Conservation (phyloP, 306 rosid genomes). For the cucumber (Cucumis sativus) region DNA sequence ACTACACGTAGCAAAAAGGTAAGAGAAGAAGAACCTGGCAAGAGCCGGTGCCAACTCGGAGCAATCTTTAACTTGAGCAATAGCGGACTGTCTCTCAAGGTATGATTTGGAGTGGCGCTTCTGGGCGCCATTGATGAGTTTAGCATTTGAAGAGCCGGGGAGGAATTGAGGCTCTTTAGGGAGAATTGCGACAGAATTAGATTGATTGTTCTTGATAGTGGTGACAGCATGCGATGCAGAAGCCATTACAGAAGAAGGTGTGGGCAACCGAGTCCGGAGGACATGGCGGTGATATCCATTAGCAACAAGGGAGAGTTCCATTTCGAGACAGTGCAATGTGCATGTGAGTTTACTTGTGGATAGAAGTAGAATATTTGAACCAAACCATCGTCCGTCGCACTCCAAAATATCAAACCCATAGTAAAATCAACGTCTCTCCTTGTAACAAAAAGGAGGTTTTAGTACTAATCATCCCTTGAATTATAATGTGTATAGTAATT, state of each 20-base stretch:
- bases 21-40: slow-evolving; percentile 30
- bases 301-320: slow-evolving; percentile 4
- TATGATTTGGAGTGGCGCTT: slow-evolving; percentile 26
- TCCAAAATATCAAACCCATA: neutral
- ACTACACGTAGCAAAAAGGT: neutral
- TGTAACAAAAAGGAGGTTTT: no score
- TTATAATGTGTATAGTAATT: no score
- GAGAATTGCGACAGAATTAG: slow-evolving; percentile 6
- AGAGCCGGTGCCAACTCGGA: slow-evolving; percentile 45
- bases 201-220: slow-evolving; percentile 11
- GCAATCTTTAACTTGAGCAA: slow-evolving; percentile 37
- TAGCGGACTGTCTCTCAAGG: slow-evolving; percentile 34
- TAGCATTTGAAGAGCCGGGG: neutral
- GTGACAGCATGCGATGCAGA: neutral
- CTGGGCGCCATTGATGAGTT: slow-evolving; percentile 6
- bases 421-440: no score
- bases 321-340: neutral
- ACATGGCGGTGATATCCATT: neutral
- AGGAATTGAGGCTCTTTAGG: neutral
- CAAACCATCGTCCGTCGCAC: neutral
- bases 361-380: neutral
- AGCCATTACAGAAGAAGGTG: neutral
- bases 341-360: neutral
- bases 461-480: no score
- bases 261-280: neutral